Evolutionary conservation across 2,329 filamentous ascomycete genomes (phyloP).

Genomic region (Cladosporium sp.): DNA sequence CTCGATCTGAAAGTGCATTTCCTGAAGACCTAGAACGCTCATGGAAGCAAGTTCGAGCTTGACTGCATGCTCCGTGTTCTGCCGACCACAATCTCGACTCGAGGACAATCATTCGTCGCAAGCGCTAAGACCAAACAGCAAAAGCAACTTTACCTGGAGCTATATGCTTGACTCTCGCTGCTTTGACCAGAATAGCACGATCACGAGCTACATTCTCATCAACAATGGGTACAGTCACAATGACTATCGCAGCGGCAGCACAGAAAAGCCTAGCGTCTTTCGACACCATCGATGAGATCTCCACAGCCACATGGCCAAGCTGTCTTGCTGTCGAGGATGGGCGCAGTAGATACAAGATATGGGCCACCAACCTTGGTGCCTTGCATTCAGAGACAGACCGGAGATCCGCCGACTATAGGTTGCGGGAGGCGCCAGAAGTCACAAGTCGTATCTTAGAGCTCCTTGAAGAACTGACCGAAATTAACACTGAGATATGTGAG

Average conservation of each 20-base stretch:
- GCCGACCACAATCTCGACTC: no score
- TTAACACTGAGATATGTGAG: not conserved
- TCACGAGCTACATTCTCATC: no score
- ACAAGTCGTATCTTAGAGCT: constrained; percentile 21
- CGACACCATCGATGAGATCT: not conserved
- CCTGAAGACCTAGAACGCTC: no score
- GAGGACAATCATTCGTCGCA: no score
- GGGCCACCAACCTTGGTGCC: constrained; percentile 30
- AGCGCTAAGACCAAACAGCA: no score
- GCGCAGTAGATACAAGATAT: constrained; percentile 16
- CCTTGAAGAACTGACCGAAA: constrained; percentile 20
- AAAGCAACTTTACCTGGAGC: no score
- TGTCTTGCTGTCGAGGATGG: not conserved
- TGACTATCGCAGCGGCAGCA: not conserved
- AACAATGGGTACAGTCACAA: not conserved
- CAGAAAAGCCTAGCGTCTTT: not conserved
- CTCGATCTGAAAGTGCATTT: no score
- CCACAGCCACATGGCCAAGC: not conserved
- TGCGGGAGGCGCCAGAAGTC: constrained; percentile 24
- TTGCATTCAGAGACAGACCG: constrained; percentile 18
- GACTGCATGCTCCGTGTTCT: no score
- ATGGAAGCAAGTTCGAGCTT: no score
- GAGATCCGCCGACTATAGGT: constrained; percentile 24
- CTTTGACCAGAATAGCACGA: no score
- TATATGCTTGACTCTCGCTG: no score